These are phyloP conservation scores for Ophiostoma himal-ulmi DNA, from an alignment of 2,329 filamentous ascomycete species.

Conservation along the genomic window DNA sequence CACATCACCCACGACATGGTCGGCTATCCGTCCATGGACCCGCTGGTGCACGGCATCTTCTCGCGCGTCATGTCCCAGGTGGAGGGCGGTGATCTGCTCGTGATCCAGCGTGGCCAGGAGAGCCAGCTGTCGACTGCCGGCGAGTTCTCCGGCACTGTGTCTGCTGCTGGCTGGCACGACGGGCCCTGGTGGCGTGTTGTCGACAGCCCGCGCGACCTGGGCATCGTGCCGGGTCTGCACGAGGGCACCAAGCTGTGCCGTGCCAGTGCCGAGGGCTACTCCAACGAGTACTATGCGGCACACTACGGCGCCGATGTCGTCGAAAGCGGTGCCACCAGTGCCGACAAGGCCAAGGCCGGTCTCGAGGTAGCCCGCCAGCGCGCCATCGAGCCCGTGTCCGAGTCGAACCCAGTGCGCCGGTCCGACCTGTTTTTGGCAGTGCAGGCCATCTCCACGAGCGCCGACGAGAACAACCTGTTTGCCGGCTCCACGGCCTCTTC, in stretches of 20 bases:
- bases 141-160: conserved; percentile 30
- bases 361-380: conserved; percentile 73
- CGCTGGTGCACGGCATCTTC: conserved; percentile 86
- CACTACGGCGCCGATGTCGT: conserved; percentile 56
- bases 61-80: conserved; percentile 98
- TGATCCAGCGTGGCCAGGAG: conserved; percentile 89
- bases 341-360: conserved; percentile 39
- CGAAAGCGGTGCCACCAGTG: background rate
- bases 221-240: conserved; percentile 69
- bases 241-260: conserved; percentile 90
- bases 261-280: conserved; percentile 82
- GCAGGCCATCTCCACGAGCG: conserved; percentile 62
- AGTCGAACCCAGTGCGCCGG: conserved; percentile 82
- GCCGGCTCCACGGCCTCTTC: conserved; percentile 43
- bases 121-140: conserved; percentile 46
- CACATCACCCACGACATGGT: conserved; percentile 95
- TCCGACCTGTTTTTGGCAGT: conserved; percentile 95
- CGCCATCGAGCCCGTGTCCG: conserved; percentile 71
- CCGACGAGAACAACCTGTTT: conserved; percentile 52
- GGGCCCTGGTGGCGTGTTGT: conserved; percentile 91
- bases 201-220: conserved; percentile 65
- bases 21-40: conserved; percentile 90
- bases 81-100: conserved; percentile 89
- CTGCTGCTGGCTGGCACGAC: conserved; percentile 70
- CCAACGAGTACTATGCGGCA: conserved; percentile 73